phyloP scores from a whole-genome alignment of 129 eudicot species.

The Oenanthe sinensis region DNA sequence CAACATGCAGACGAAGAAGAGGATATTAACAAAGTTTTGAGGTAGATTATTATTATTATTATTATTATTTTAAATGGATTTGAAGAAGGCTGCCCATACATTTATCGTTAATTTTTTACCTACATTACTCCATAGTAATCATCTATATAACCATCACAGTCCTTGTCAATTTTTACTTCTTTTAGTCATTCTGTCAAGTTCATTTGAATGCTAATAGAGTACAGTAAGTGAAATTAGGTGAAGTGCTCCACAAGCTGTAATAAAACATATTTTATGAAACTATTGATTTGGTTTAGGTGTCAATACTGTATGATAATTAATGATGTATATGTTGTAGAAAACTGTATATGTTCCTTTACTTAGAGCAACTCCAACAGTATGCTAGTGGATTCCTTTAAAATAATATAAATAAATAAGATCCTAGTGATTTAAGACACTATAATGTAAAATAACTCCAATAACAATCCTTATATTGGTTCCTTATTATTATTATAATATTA shows the following conservation, averaged over 20 bases:
- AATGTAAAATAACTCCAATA: no score
- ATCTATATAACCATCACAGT: not conserved
- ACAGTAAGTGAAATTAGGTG: not conserved
- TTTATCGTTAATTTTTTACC: not conserved
- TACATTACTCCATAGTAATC: not conserved
- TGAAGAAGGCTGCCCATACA: not conserved
- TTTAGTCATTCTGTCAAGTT: not conserved
- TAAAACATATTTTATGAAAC: not conserved
- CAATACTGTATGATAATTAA: not conserved
- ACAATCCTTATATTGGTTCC: no score
- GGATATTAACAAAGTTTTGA: conserved; percentile 83
- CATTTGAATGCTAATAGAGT: not conserved
- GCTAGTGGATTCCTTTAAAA: no score
- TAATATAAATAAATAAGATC: no score
- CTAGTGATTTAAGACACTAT: no score
- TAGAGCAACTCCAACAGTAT: no score
- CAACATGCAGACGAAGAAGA: conserved; percentile 98
- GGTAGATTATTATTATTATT: conserved; percentile 19
- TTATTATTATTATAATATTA: no score
- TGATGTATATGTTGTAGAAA: not conserved
- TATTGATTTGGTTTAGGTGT: not conserved
- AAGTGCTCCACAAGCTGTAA: not conserved
- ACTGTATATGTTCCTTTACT: not conserved
- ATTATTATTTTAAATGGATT: not conserved
- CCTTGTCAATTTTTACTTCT: not conserved